phyloP scores from a whole-genome alignment of 225 moss, liverwort and hornwort species.

The Physcomitrellopsis africana region DNA sequence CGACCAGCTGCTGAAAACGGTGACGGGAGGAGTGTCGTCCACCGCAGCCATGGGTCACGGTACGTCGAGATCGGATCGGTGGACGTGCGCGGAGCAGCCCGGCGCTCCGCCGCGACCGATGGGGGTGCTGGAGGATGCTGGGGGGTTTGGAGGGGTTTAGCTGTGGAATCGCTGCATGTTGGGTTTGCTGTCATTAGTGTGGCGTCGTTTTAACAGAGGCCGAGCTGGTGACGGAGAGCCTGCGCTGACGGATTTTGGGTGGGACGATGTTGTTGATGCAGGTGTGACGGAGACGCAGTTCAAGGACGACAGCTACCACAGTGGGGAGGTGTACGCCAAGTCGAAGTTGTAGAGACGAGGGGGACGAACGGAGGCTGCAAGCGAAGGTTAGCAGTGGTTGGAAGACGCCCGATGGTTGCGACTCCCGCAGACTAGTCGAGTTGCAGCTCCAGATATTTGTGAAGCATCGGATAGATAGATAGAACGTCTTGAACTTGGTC shows the following conservation, averaged over 20 bases:
- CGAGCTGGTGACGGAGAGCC: not conserved
- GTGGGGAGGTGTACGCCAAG: conserved; percentile 34
- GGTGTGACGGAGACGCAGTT: conserved; percentile 39
- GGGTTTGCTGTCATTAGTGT: not conserved
- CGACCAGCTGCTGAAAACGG: conserved; percentile 81
- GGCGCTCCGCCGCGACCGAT: too few species aligned
- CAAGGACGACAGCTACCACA: not conserved
- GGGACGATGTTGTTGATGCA: not conserved
- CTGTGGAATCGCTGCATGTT: not conserved
- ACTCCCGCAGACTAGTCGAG: too few species aligned
- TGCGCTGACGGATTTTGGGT: too few species aligned
- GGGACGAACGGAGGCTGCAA: not conserved
- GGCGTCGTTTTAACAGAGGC: not conserved
- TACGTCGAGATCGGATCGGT: not conserved
- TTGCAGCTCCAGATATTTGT: too few species aligned
- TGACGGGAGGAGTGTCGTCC: conserved; percentile 66
- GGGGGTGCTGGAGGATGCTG: too few species aligned
- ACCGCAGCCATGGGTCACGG: conserved; percentile 70
- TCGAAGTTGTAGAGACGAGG: conserved; percentile 31
- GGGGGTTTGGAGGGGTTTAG: not conserved
- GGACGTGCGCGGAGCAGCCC: too few species aligned
- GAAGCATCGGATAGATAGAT: too few species aligned
- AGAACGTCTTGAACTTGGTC: too few species aligned
- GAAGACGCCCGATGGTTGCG: too few species aligned
- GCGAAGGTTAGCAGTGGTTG: too few species aligned